phyloP scores from a whole-genome alignment of 371 early-diverging fungal genomes.

The Mortierella sp. region DNA sequence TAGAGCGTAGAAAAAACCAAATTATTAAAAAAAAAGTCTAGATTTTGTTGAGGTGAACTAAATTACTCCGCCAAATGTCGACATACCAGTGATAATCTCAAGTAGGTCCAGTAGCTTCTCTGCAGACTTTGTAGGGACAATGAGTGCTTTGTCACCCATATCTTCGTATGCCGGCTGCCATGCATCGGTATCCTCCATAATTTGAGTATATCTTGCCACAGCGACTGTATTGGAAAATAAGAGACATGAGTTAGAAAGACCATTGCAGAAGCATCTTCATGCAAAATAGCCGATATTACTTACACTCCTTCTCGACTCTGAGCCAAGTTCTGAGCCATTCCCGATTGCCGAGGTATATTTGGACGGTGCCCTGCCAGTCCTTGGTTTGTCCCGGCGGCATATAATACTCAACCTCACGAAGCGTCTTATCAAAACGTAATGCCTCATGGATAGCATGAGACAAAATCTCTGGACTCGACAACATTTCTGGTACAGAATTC shows the following conservation, averaged over 20 bases:
- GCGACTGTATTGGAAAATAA: constrained; percentile 58
- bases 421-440: constrained; percentile 77
- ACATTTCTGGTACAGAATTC: constrained; percentile 65
- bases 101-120: constrained; percentile 67
- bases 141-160: constrained; percentile 57
- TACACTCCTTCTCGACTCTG: constrained; percentile 77
- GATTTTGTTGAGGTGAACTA: background rate
- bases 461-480: constrained; percentile 70
- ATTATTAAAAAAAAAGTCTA: background rate
- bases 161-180: constrained; percentile 70
- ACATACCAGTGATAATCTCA: constrained; percentile 73
- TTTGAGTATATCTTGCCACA: constrained; percentile 69
- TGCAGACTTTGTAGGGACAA: constrained; percentile 69
- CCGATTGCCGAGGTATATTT: constrained; percentile 67
- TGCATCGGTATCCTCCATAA: constrained; percentile 68
- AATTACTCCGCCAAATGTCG: background rate
- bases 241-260: background rate
- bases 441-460: constrained; percentile 83
- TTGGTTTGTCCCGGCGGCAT: constrained; percentile 53
- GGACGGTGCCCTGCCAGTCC: constrained; percentile 62
- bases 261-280: background rate
- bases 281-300: constrained; percentile 7
- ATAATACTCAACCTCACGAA: constrained; percentile 78
- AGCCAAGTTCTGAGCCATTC: constrained; percentile 81
- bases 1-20: background rate